Evolutionary conservation across 345 rosid species (phyloP), one percentile per base, ranked within the genome.

Genomic region (Hypericum perforatum): DNA sequence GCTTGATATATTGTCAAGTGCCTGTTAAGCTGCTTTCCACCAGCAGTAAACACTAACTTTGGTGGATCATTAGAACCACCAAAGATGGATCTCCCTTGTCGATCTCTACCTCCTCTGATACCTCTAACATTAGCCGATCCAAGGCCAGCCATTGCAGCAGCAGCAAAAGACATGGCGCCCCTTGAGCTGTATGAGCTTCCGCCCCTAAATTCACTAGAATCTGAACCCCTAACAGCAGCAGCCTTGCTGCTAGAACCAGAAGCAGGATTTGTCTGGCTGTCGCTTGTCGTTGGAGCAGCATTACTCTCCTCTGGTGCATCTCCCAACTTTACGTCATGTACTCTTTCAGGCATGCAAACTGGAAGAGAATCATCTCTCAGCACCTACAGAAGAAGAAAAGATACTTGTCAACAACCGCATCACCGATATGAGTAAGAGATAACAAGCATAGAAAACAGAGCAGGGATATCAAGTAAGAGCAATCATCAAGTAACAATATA

Each of bases 61-160:
- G 89, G 82, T 63, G 95, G 84, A 48, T 89, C 96, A 63, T 64
- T 82, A 38, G 84, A 74, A 65, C 82, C 74, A 49, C 91, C 80
- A 44, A 71, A 69, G 12, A 77, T 56, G 42, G 78, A 78, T 14
- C 84, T 89, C 60, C 97, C 97, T 39, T 80, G 99, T 43, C 87
- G 78, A 69, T 92, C 97, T 69, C 95, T 76, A 58, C 89, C 84
- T 59, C 90, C 95, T 61, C 99, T 79, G 60, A 86, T 64, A 70
- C 97, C 99, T 77, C 95, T 82, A 62, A 87, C 89, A 68, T 84
- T 84, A 54, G 85, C 77, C 70, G 92, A 78, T 62, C 95, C 92
- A 66, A 89, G 84, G 55, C 99, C 99, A 68, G 96, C 94, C 97
- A 89, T 89, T 6, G 99, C 89, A 38, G 95, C 97, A 52, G 99